phyloP scores from a whole-genome alignment of 192 early-diverging fungal genomes.

The Irineochytrium annulatum region DNA sequence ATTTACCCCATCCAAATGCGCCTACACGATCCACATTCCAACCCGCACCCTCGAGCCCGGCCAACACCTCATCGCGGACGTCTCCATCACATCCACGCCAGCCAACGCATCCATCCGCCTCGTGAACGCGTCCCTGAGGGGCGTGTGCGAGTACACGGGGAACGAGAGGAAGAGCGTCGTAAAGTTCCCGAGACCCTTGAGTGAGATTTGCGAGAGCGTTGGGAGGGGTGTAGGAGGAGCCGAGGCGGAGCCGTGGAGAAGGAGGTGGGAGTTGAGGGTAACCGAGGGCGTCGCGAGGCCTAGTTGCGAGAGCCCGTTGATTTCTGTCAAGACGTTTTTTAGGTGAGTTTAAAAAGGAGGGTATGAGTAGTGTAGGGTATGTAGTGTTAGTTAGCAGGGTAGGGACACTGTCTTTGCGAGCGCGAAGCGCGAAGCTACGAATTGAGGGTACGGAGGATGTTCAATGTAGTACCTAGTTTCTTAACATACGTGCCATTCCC shows the following conservation, averaged over 20 bases:
- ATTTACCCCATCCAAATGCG: background rate
- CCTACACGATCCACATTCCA: slow-evolving; percentile 8
- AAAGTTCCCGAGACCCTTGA: slow-evolving; percentile 12
- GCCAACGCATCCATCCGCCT: slow-evolving; percentile 2
- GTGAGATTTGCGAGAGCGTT: slow-evolving; percentile 12
- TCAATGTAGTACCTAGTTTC: too few relatives aligned
- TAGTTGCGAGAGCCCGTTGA: slow-evolving; percentile 6
- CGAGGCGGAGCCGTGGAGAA: too few relatives aligned
- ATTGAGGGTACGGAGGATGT: too few relatives aligned
- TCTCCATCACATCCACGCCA: slow-evolving; percentile 11
- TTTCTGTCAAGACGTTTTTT: slow-evolving; percentile 13
- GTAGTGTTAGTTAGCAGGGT: too few relatives aligned
- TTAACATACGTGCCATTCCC: too few relatives aligned
- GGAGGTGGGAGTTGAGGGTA: too few relatives aligned
- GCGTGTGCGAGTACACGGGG: background rate
- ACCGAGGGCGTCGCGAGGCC: too few relatives aligned
- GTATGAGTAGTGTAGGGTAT: too few relatives aligned
- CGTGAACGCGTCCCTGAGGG: slow-evolving; percentile 13
- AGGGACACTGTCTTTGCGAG: too few relatives aligned
- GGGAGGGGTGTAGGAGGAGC: too few relatives aligned
- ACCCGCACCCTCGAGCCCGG: slow-evolving; percentile 6
- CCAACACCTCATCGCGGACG: slow-evolving; percentile 12
- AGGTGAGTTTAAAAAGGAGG: too few relatives aligned
- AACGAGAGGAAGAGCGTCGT: background rate
- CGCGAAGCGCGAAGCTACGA: too few relatives aligned